Evolutionary conservation across 202 grass and related monocot genomes (phyloP).

Genomic region (Carex arenaria): DNA sequence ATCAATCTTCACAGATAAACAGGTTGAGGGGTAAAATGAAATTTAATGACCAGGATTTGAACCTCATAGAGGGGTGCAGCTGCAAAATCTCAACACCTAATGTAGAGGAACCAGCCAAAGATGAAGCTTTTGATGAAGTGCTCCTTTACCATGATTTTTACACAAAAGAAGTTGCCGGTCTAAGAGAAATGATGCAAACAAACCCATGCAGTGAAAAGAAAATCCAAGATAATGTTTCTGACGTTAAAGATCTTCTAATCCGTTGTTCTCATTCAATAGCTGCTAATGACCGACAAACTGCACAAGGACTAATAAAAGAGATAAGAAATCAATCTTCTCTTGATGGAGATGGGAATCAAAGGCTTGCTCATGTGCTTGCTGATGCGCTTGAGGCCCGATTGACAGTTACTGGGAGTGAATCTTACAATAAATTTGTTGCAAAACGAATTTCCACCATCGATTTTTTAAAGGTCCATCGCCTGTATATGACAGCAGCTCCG

Average conservation of each 20-base stretch:
- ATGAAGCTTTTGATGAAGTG: conserved; percentile 40
- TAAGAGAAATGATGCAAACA: conserved; percentile 24
- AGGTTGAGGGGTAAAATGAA: conserved; percentile 18
- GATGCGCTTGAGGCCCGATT: conserved; percentile 48
- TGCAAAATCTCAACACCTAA: conserved; percentile 29
- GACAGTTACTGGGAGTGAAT: conserved; percentile 35
- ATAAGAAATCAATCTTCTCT: conserved; percentile 44
- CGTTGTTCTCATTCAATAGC: conserved; percentile 51
- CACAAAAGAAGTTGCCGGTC: conserved; percentile 13
- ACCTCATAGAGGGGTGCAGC: conserved; percentile 25
- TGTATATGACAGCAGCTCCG: conserved; percentile 29
- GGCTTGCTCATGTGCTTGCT: conserved; percentile 45
- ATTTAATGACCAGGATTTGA: conserved; percentile 12
- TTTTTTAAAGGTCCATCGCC: conserved; percentile 30
- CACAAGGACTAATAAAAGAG: conserved; percentile 32
- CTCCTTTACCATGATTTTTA: conserved; percentile 22
- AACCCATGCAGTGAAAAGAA: conserved; percentile 23
- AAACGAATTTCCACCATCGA: conserved; percentile 4
- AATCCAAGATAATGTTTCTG: conserved; percentile 40
- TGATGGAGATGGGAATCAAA: conserved; percentile 45
- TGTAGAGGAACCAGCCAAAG: conserved; percentile 22
- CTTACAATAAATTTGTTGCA: conserved; percentile 26
- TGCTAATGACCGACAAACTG: conserved; percentile 34
- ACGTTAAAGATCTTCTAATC: conserved; percentile 51
- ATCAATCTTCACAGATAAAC: not conserved